Base-by-base conservation (phyloP, 225 moss, liverwort and hornwort species). In the Marchantia paleacea region DNA sequence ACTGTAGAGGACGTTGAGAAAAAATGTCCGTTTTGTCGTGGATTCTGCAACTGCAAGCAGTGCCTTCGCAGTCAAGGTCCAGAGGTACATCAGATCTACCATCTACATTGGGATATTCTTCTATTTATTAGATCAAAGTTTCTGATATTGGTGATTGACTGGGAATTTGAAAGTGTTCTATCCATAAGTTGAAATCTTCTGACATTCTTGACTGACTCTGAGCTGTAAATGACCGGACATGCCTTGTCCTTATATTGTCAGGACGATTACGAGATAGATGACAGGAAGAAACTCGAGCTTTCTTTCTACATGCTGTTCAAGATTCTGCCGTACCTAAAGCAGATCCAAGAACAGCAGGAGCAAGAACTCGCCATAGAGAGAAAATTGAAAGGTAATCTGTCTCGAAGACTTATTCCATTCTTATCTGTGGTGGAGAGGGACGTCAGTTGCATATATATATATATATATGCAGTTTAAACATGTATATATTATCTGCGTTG, bases 241-340 rank as follows among this genome's bases (percentile, higher is more conserved):
- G 49, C 52, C 8, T 18, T 11, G 29, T 39, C 39, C 29, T 73
- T 51, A 12, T 28, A 25, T 25, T 48, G 48, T 7, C 91, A 91
- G 91, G 87, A 88, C 47, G 61, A 68, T 30, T 75, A 82, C 82
- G 86, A 91, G 70, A 86, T 74, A 81, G 82, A 82, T 10, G 63
- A 81, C 2, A 66, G 70, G 47, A 89, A 89, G 85, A 91, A 85
- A 81, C 62, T 72, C 7, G 80, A 87, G 73, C 76, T 82, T 50
- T 84, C 73, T 26, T 86, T 81, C 75, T 89, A 91, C 29, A 82
- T 84, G 31, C 89, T 92, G 72, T 73, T 80, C 57, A 79, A 83
- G 72, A 18, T 91, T 73, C 89, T 91, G 24, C 92, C 92, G 47
- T 76, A 84, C 57, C 18, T 73, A 20, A 73, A 73, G 50, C 50